Evolutionary conservation across 140 eudicot genomes (phyloP).

Genomic region (Flaveria floridana): DNA sequence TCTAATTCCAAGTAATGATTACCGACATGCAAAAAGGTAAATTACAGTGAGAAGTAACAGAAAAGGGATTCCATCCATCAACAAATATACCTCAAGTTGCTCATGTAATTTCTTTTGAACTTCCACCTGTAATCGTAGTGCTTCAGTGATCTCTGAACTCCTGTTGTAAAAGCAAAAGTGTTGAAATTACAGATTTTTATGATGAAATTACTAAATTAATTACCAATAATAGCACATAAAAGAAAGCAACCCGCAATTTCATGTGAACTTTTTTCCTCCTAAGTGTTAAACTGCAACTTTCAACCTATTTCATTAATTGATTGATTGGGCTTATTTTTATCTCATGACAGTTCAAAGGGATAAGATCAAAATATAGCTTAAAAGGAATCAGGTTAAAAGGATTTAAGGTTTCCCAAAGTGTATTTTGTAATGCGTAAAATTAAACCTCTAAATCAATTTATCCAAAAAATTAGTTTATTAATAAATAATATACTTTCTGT

Average conservation of each 20-base stretch:
- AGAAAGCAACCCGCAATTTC: background rate
- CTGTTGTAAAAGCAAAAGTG: slow-evolving; percentile 43
- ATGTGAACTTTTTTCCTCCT: background rate
- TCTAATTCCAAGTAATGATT: background rate
- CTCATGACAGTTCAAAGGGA: background rate
- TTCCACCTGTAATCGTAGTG: slow-evolving; percentile 88
- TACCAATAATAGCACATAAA: background rate
- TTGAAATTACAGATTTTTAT: slow-evolving; percentile 7
- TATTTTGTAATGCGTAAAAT: background rate
- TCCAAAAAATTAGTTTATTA: too few species aligned
- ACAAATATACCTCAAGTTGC: slow-evolving; percentile 78
- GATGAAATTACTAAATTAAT: background rate
- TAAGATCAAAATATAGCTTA: background rate
- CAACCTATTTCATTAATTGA: background rate
- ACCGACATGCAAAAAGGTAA: background rate
- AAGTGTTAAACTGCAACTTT: background rate
- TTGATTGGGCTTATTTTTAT: background rate
- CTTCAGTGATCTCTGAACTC: slow-evolving; percentile 93
- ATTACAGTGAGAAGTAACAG: background rate
- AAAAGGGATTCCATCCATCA: background rate
- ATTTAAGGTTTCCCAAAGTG: background rate
- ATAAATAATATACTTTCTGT: too few species aligned
- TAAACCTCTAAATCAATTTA: background rate
- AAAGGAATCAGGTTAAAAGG: background rate
- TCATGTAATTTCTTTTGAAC: slow-evolving; percentile 88